A percentile compares a stretch with the other conserved stretches of the same genome.
phyloP scores from a whole-genome alignment of 345 rosid genomes.

The Geranium brycei region DNA sequence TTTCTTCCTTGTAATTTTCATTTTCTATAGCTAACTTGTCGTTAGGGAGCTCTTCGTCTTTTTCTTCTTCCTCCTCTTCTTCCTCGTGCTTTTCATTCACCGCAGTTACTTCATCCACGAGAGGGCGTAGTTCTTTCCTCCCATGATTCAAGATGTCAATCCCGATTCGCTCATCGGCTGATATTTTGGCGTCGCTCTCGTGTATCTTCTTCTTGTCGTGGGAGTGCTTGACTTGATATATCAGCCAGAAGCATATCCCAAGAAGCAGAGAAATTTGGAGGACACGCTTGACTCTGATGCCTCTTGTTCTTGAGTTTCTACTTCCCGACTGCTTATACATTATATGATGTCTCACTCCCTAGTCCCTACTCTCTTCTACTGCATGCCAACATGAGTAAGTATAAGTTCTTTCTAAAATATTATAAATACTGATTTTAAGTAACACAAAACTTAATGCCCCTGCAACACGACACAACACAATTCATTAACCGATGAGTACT shows the following conservation, averaged over 20 bases:
- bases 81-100: slow-evolving; percentile 21
- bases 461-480: too few relatives aligned
- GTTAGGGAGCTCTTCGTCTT: slow-evolving; percentile 14
- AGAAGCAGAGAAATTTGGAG: slow-evolving; percentile 39
- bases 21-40: slow-evolving; percentile 26
- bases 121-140: slow-evolving; percentile 63
- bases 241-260: slow-evolving; percentile 41
- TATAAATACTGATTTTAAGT: too few relatives aligned
- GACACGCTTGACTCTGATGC: slow-evolving; percentile 46
- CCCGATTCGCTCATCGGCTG: slow-evolving; percentile 11
- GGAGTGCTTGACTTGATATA: slow-evolving; percentile 38
- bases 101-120: slow-evolving; percentile 15
- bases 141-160: slow-evolving; percentile 39
- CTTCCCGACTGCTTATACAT: slow-evolving; percentile 33
- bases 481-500: too few relatives aligned
- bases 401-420: too few relatives aligned
- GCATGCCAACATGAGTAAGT: too few relatives aligned
- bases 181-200: slow-evolving; percentile 34
- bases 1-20: slow-evolving; percentile 16
- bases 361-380: too few relatives aligned
- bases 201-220: slow-evolving; percentile 53
- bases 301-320: slow-evolving; percentile 39
- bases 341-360: not conserved
- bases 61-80: slow-evolving; percentile 26
- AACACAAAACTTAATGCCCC: too few relatives aligned